Conservation (phyloP, 1,284 basidiomycete genomes). For the Veloboletus limbatus region DNA sequence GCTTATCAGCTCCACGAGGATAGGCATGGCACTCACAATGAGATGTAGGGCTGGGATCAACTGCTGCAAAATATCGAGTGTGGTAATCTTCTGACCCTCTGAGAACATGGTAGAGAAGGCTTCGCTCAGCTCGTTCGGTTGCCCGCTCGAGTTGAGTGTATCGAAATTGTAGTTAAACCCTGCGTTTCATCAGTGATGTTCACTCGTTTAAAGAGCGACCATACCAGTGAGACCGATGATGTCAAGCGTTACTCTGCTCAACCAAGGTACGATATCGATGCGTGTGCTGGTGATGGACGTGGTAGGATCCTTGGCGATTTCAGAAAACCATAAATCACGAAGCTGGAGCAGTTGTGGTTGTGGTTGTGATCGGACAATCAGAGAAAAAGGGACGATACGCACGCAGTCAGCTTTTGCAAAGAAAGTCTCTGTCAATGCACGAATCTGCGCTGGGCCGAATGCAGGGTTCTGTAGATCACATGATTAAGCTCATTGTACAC, state of each 20-base stretch:
- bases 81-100: slow-evolving; percentile 19
- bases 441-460: slow-evolving; percentile 53
- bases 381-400: background rate
- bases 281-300: slow-evolving; percentile 14
- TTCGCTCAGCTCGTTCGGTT: slow-evolving; percentile 45
- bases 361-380: background rate
- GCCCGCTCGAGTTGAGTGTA: slow-evolving; percentile 37
- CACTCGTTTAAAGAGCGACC: background rate
- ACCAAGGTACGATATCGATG: slow-evolving; percentile 54
- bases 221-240: slow-evolving; percentile 66
- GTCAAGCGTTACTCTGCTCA: slow-evolving; percentile 61
- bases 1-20: background rate
- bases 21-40: slow-evolving; percentile 35
- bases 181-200: background rate
- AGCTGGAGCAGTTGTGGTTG: slow-evolving; percentile 35
- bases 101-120: slow-evolving; percentile 46
- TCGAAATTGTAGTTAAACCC: slow-evolving; percentile 43
- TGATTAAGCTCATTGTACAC: background rate
- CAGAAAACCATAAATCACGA: slow-evolving; percentile 42
- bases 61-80: slow-evolving; percentile 36
- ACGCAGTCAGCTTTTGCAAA: slow-evolving; percentile 51
- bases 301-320: slow-evolving; percentile 25
- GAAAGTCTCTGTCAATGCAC: slow-evolving; percentile 55
- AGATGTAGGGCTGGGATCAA: slow-evolving; percentile 41
- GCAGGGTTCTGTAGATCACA: slow-evolving; percentile 49